Conservation (phyloP, 306 rosid genomes). For the peach (Prunus persica) region Prunus_persica_NCBIv2 NC_034012.1:10289001-10289500, state of each 20-base stretch:
- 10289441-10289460: background rate
- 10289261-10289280: conserved; percentile 38
- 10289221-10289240: conserved; percentile 23
- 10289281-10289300: conserved; percentile 66
- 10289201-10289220: conserved; percentile 71
- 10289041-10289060: conserved; percentile 65
- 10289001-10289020: conserved; percentile 70
- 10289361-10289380: conserved; percentile 30
- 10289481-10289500: conserved; percentile 25
- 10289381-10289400: conserved; percentile 72
- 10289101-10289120: conserved; percentile 31
- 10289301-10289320: conserved; percentile 83
- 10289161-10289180: conserved; percentile 79
- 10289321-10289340: conserved; percentile 91
- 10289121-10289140: conserved; percentile 32
- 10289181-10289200: conserved; percentile 77
- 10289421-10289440: background rate
- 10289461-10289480: background rate
- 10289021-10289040: conserved; percentile 35
- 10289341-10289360: conserved; percentile 58
- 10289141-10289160: conserved; percentile 61
- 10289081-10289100: conserved; percentile 20
- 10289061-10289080: conserved; percentile 43
- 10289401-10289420: conserved; percentile 25
- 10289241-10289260: conserved; percentile 23